Base-by-base conservation (phyloP, 371 early-diverging fungal species). In the Rhizopus delemar region DNA sequence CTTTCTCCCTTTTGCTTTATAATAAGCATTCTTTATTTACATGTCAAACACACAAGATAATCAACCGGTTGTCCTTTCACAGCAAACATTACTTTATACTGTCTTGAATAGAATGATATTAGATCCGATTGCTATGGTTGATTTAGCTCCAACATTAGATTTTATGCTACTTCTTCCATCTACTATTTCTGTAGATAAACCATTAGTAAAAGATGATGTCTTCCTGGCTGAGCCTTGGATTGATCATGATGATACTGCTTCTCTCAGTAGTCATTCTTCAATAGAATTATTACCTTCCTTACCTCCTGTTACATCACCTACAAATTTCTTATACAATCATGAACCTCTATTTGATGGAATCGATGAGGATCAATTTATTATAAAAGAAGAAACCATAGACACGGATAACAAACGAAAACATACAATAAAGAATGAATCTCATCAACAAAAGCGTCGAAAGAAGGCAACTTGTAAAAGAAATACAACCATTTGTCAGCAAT, bases 321-420 rank as follows among this genome's bases (percentile, higher is more conserved):
- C 71, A 1, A 60, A 63, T 38, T 63, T 70, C 39, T 51, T 70
- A 52, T 64, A 66, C 43, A 66, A 70, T 46, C 63, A 70, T 61
- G 71, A 70, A 11, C 71, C 71, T 22, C 53, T 70, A 36, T 70
- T 70, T 64, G 71, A 70, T 49, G 59, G 64, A 15, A 63, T 63
- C 29, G 56, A 65, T 6, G 62, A 57, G 41, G 41, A 56, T 48
- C 41, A 29, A 31, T 48, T 43, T 41, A 53, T 32, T 11, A 50
- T 11, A 5, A 32, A 57, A 28, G 49, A 49, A n/a, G 46, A n/a
- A 43, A n/a, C 3, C 8, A 29, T 28, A 39, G 41, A 13, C 29
- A 28, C 36, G 31, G 29, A 15, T n/a, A 12, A 38, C 8, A 29
- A 32, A 9, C 51, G 59, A 43, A 28, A 45, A 8, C 45, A 7